phyloP scores from a whole-genome alignment of 106 monocot genomes.

The Allium sativum region DNA sequence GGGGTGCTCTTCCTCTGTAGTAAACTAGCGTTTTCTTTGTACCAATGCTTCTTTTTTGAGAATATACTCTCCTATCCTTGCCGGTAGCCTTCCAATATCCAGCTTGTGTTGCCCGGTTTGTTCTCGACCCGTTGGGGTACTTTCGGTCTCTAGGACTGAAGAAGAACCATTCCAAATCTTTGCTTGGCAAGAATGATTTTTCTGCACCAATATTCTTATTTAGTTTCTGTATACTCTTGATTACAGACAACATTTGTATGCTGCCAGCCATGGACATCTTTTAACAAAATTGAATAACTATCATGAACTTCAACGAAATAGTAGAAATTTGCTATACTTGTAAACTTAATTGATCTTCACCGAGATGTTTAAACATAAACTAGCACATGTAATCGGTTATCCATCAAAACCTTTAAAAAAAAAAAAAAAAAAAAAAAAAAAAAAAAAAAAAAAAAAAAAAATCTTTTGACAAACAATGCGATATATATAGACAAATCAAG shows the following conservation, averaged over 20 bases:
- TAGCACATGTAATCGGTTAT: no score
- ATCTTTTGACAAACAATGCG: no score
- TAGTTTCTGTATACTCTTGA: no score
- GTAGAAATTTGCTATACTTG: neutral
- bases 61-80: slow-evolving; percentile 68
- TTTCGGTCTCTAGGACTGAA: slow-evolving; percentile 86
- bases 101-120: slow-evolving; percentile 71
- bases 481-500: neutral
- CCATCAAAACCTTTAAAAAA: neutral
- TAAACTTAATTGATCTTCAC: no score
- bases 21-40: slow-evolving; percentile 95
- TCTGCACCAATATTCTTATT: slow-evolving; percentile 20
- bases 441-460: no score
- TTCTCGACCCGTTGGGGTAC: slow-evolving; percentile 86
- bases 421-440: neutral
- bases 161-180: slow-evolving; percentile 96
- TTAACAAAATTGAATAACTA: neutral
- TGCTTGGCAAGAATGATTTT: slow-evolving; percentile 86
- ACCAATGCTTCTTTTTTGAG: slow-evolving; percentile 49
- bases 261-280: no score
- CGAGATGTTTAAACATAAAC: no score
- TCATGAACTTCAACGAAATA: neutral
- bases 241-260: no score
- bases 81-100: slow-evolving; percentile 98
- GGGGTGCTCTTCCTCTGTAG: slow-evolving; percentile 82